Evolutionary conservation across 2,329 filamentous ascomycete species (phyloP).

Genomic region (Dactylellina leptospora): DNA sequence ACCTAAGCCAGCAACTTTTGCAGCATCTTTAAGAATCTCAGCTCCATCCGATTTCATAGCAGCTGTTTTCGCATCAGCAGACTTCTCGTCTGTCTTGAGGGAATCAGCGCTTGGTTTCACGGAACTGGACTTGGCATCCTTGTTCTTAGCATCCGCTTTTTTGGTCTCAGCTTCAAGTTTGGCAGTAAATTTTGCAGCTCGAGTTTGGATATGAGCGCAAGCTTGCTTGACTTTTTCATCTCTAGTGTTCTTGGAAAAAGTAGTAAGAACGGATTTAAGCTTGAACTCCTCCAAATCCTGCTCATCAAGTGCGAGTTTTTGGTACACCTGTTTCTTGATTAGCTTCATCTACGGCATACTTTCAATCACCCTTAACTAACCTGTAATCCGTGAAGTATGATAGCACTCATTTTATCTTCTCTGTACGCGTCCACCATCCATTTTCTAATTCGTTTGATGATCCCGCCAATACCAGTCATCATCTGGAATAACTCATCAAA

Average conservation of each 20-base stretch:
- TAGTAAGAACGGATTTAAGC: constrained; percentile 32
- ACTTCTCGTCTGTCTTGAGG: constrained; percentile 23
- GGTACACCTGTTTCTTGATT: constrained; percentile 19
- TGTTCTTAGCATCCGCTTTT: constrained; percentile 29
- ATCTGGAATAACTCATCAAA: constrained; percentile 40
- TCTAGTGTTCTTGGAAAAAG: constrained; percentile 37
- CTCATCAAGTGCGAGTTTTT: constrained; percentile 41
- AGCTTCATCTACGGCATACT: not conserved
- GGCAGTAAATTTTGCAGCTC: constrained; percentile 40
- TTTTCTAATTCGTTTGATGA: constrained; percentile 39
- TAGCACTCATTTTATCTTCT: constrained; percentile 41
- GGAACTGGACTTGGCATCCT: constrained; percentile 27
- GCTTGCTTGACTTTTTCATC: constrained; percentile 48
- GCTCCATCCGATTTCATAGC: constrained; percentile 32
- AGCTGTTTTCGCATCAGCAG: constrained; percentile 8
- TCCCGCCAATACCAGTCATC: constrained; percentile 24
- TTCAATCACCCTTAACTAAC: constrained; percentile 5
- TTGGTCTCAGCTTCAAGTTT: constrained; percentile 40
- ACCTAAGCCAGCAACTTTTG: constrained; percentile 36
- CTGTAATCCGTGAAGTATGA: constrained; percentile 45
- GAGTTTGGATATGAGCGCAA: constrained; percentile 32
- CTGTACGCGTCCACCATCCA: constrained; percentile 50
- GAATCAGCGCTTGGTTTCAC: constrained; percentile 15
- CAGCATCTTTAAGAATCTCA: constrained; percentile 42
- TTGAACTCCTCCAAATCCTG: constrained; percentile 38